Conservation (phyloP, 2,329 filamentous ascomycete genomes). For the Claviceps maximensis region DNA sequence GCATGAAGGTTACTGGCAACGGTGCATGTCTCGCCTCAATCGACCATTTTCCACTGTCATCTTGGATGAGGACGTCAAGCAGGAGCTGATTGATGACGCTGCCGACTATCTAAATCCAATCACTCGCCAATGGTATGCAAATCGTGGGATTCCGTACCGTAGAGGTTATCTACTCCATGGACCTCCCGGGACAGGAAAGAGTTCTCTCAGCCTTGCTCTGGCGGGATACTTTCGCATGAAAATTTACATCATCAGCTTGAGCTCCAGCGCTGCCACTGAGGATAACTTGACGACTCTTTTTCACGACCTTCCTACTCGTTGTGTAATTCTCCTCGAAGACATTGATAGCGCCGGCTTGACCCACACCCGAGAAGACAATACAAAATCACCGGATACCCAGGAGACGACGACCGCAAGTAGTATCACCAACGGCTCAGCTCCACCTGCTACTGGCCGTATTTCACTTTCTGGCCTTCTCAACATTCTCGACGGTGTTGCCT, state of each 20-base stretch:
- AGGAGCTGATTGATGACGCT: conserved; percentile 45
- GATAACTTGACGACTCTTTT: conserved; percentile 54
- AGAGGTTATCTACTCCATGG: conserved; percentile 74
- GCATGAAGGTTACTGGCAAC: conserved; percentile 41
- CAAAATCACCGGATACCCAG: conserved; percentile 2
- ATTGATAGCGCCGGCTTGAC: conserved; percentile 62
- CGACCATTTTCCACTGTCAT: conserved; percentile 54
- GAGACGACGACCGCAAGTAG: conserved; percentile 7
- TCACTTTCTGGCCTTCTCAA: conserved; percentile 70
- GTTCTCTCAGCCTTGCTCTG: conserved; percentile 55
- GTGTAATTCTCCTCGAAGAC: conserved; percentile 63
- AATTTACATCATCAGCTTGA: conserved; percentile 60
- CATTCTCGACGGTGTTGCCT: conserved; percentile 61
- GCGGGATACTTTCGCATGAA: conserved; percentile 57
- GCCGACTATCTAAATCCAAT: conserved; percentile 48
- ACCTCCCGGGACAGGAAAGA: conserved; percentile 70
- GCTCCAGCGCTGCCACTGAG: conserved; percentile 48
- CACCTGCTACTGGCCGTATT: conserved; percentile 26
- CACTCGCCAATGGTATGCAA: conserved; percentile 66
- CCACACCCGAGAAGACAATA: conserved; percentile 34
- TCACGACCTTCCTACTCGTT: conserved; percentile 51
- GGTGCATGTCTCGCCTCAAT: conserved; percentile 46
- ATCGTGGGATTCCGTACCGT: conserved; percentile 73
- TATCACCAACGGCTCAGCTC: not conserved
- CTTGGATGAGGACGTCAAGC: conserved; percentile 46